These are phyloP conservation scores for Clitopilus hobsonii DNA, from an alignment of 768 basidiomycete species.

Conservation along the genomic window DNA sequence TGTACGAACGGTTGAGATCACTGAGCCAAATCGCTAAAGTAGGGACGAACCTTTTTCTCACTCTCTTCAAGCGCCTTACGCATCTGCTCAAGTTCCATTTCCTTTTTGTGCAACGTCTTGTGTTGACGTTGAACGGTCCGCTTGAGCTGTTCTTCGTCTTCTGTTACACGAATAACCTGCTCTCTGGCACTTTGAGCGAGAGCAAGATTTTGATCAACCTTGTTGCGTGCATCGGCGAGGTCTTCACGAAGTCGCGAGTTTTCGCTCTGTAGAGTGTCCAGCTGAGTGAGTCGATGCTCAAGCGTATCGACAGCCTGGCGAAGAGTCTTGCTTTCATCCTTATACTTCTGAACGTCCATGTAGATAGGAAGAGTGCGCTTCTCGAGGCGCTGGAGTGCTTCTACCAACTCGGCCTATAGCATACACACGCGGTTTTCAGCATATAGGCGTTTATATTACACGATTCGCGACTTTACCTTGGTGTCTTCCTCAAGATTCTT, in stretches of 20 bases:
- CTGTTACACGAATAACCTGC: neutral
- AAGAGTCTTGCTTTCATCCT: neutral
- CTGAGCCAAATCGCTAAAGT: neutral
- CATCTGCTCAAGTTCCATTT: neutral
- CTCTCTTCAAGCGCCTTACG: neutral
- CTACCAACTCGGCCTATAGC: neutral
- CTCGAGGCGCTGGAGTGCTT: neutral
- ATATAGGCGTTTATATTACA: too few species aligned
- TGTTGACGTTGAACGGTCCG: neutral
- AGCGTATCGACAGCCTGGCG: neutral
- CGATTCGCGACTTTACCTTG: neutral
- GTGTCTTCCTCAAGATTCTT: neutral
- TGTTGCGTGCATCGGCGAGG: neutral
- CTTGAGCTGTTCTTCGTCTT: neutral
- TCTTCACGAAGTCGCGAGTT: neutral
- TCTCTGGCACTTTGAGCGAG: neutral
- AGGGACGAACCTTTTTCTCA: neutral
- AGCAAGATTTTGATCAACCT: neutral
- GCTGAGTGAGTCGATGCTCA: neutral
- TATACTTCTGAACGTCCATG: neutral
- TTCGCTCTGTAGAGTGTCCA: neutral
- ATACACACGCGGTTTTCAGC: neutral
- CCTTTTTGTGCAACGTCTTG: neutral
- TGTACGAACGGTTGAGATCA: neutral
- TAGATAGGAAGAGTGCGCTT: neutral